Evolutionary conservation across 2,329 filamentous ascomycete genomes (phyloP).

Genomic region (Penicillium hesseltinei): DNA sequence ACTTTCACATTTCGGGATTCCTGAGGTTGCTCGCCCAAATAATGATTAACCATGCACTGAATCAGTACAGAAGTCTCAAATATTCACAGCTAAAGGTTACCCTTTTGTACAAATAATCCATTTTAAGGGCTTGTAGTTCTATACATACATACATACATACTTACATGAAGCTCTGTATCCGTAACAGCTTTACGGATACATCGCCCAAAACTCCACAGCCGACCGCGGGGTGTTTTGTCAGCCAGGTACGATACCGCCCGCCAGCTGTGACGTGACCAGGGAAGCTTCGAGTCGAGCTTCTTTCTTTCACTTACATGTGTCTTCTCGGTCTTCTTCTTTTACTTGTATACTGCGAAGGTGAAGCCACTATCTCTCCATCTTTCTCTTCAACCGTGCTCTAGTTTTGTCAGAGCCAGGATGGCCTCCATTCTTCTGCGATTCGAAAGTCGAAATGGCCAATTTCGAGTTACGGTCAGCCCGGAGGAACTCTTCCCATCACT

Average conservation of each 20-base stretch:
- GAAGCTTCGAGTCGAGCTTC: constrained; percentile 17
- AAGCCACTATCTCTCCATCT: neutral
- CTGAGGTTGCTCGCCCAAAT: neutral
- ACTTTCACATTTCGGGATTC: neutral
- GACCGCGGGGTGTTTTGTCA: neutral
- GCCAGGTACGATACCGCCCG: constrained; percentile 16
- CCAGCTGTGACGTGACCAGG: constrained; percentile 23
- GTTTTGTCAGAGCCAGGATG: constrained; percentile 27
- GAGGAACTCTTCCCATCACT: constrained; percentile 67
- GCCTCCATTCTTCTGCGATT: constrained; percentile 76
- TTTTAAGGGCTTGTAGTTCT: neutral
- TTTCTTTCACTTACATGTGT: neutral
- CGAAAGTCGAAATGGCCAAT: constrained; percentile 88
- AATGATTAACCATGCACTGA: neutral
- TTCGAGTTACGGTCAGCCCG: constrained; percentile 75
- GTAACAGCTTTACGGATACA: neutral
- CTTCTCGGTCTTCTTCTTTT: neutral
- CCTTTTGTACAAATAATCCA: neutral
- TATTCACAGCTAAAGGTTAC: neutral
- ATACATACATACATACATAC: no score
- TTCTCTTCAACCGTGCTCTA: neutral
- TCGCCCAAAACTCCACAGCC: neutral
- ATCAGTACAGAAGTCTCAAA: no score
- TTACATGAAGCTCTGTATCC: neutral
- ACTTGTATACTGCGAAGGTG: neutral